Base-by-base conservation (phyloP, 495 filamentous ascomycete genomes). In the Aspergillus conjunctus region DNA sequence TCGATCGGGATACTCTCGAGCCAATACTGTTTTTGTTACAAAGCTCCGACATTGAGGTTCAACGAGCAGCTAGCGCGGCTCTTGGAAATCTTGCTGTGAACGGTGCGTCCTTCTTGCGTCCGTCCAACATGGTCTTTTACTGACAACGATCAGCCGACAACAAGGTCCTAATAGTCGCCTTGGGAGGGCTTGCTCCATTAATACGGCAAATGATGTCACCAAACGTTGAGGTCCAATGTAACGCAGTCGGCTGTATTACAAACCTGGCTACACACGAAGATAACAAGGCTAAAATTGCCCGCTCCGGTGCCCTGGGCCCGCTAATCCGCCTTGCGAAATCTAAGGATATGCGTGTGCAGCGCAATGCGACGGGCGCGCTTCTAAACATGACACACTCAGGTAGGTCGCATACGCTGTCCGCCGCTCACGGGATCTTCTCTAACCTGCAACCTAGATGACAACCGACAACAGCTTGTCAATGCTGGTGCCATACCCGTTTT, bases 331-430 rank as follows among this genome's bases (percentile, higher is more conserved):
- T 98, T 48, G 94, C 94, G 54, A 97, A 94, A 73, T 97, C 94
- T 14, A 97, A 94, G 74, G 94, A 98, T 63, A 97, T 97, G 95
- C 86, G 94, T 58, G 94, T 98, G 15, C 94, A 98, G 79, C 84
- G 94, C 63, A 98, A 98, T 75, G 94, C 94, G 51, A 98, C 94
- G 1, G 94, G 94, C 18, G 94, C 94, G 45, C 77, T 98, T 44
- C 83, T 98, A 31, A 98, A 98, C 72, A 98, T 98, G 94, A 98
- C 94, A 62, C 94, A 98, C 81, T 98, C 94, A 63, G 93, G 93
- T 97, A 84, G 52, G 83, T 59, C 15, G n/a, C 17, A 20, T 45
- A 49, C 34, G 15, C 22, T 33, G 20, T n/a, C 12, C 22, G n/a
- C 17, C 39, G 9, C 12, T 12, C 12, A 11, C 20, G 32, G 9